Evolutionary conservation across 1,139 yeast species (phyloP).

Genomic region (Zygoascus sp.): DNA sequence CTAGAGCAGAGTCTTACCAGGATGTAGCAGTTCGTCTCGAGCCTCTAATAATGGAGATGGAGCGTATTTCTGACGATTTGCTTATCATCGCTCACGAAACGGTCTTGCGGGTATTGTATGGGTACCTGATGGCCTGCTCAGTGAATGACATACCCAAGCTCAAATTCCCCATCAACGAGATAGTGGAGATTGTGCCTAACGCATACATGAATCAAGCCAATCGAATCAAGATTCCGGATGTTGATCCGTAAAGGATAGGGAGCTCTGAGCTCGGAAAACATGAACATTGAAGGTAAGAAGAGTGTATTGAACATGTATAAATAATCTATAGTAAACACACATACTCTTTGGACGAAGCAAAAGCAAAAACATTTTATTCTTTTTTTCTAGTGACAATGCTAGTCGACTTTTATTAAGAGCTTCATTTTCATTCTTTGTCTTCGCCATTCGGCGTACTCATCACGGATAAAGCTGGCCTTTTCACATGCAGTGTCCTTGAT

Average conservation of each 20-base stretch:
- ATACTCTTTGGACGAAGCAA: neutral
- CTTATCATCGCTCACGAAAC: conserved; percentile 92
- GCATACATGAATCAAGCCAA: conserved; percentile 78
- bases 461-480: conserved; percentile 30
- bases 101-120: conserved; percentile 80
- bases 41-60: conserved; percentile 89
- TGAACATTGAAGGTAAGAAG: too few species aligned
- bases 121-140: conserved; percentile 89
- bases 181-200: conserved; percentile 81
- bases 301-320: too few species aligned
- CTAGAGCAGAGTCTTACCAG: conserved; percentile 92
- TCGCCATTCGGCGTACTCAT: conserved; percentile 35
- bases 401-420: conserved; percentile 29
- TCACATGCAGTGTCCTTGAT: conserved; percentile 38
- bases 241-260: conserved; percentile 4
- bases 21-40: conserved; percentile 93
- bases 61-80: conserved; percentile 82
- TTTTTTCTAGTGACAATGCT: conserved; percentile 3
- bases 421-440: conserved; percentile 30
- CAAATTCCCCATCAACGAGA: conserved; percentile 71
- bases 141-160: conserved; percentile 80
- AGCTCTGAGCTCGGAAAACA: too few species aligned
- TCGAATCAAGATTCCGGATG: conserved; percentile 41
- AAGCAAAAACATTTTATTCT: conserved; percentile 1
- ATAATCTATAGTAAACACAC: too few species aligned